These are phyloP conservation scores for Aspergillus ellipticus DNA, from an alignment of 495 filamentous ascomycete species.

Conservation along the genomic window DNA sequence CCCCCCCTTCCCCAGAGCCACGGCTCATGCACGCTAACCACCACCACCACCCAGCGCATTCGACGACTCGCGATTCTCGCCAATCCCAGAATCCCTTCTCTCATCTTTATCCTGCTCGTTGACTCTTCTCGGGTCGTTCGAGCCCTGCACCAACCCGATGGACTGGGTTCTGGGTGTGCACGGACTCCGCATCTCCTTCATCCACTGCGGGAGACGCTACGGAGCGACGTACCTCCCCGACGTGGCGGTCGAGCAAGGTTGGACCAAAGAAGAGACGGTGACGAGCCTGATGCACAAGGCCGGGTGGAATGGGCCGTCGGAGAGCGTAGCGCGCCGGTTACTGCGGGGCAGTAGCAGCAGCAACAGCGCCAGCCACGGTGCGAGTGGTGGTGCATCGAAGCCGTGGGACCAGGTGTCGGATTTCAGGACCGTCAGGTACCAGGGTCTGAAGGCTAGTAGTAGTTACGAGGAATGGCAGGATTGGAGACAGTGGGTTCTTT, in stretches of 20 bases:
- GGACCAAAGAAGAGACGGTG: conserved; percentile 91
- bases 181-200: conserved; percentile 75
- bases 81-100: conserved; percentile 66
- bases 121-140: conserved; percentile 74
- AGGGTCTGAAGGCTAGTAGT: conserved; percentile 69
- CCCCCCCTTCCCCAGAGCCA: not conserved
- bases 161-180: conserved; percentile 86
- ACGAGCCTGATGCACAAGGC: conserved; percentile 91
- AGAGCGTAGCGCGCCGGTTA: conserved; percentile 49
- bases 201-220: conserved; percentile 57
- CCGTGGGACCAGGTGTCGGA: conserved; percentile 70
- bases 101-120: conserved; percentile 64
- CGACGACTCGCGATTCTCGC: conserved; percentile 79
- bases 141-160: conserved; percentile 64
- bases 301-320: conserved; percentile 59
- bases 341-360: conserved; percentile 25
- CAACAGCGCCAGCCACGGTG: conserved; percentile 5
- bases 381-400: conserved; percentile 17
- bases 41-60: conserved; percentile 67
- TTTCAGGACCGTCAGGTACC: conserved; percentile 72
- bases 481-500: conserved; percentile 72
- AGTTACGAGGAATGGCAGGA: conserved; percentile 68
- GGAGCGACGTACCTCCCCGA: conserved; percentile 86
- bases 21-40: conserved; percentile 5
- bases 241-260: conserved; percentile 87